Conservation (phyloP, 352 stramenopile genomes). For the Peronospora tabacina region DNA sequence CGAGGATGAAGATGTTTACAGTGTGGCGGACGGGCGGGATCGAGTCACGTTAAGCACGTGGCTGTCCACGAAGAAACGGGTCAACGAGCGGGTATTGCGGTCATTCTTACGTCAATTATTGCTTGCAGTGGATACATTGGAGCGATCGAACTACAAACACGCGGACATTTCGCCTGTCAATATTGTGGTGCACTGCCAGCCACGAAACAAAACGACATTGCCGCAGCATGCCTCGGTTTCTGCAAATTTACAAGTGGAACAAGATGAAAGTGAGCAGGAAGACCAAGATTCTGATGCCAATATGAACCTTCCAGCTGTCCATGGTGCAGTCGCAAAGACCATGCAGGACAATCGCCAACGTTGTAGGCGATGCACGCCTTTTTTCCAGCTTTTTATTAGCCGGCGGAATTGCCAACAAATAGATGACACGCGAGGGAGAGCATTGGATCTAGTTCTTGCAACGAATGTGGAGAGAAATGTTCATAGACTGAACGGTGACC, state of each 20-base stretch:
- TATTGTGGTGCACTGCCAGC: slow-evolving; percentile 39
- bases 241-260: slow-evolving; percentile 6
- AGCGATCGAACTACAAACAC: slow-evolving; percentile 36
- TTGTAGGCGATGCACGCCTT: slow-evolving; percentile 7
- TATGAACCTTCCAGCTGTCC: slow-evolving; percentile 10
- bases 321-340: slow-evolving; percentile 4
- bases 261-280: slow-evolving; percentile 8
- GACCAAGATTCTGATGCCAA: slow-evolving; percentile 7
- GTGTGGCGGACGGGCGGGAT: slow-evolving; percentile 29
- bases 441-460: slow-evolving; percentile 11
- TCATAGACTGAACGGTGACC: slow-evolving; percentile 15
- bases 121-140: slow-evolving; percentile 47
- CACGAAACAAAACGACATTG: neutral
- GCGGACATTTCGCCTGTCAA: slow-evolving; percentile 43
- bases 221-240: neutral
- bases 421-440: slow-evolving; percentile 5
- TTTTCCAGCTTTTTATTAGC: slow-evolving; percentile 38
- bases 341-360: neutral
- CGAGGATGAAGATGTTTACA: slow-evolving; percentile 38
- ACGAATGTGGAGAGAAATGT: slow-evolving; percentile 14
- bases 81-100: slow-evolving; percentile 35
- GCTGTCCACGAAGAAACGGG: slow-evolving; percentile 24
- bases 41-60: slow-evolving; percentile 36
- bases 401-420: slow-evolving; percentile 21
- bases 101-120: slow-evolving; percentile 60